A percentile compares a stretch with the other conserved stretches of the same genome.
Conservation (phyloP, 306 rosid species). For the Carpinus fangiana region DNA sequence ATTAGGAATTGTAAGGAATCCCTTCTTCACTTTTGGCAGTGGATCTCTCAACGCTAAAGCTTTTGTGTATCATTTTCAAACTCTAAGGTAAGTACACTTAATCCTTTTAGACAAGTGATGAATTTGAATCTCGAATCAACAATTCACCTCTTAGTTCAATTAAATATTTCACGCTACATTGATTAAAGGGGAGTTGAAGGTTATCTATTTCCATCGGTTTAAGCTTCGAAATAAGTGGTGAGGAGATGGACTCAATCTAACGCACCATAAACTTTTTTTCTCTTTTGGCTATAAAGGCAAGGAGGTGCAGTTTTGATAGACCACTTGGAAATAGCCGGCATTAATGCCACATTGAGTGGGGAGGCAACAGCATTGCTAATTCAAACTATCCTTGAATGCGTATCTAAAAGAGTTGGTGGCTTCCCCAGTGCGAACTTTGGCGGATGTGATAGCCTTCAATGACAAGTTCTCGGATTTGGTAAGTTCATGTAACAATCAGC, state of each 20-base stretch:
- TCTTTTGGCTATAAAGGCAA: slow-evolving; percentile 34
- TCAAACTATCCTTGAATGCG: slow-evolving; percentile 44
- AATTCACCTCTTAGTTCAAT: too few species aligned
- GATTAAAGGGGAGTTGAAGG: too few species aligned
- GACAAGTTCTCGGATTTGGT: slow-evolving; percentile 16
- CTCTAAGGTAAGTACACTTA: not conserved
- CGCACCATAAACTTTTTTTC: not conserved
- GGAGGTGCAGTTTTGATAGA: slow-evolving; percentile 63
- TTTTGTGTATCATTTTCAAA: not conserved
- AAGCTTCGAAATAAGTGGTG: too few species aligned
- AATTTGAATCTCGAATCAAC: too few species aligned
- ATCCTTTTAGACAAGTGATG: too few species aligned
- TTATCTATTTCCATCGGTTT: too few species aligned
- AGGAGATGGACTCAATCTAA: not conserved
- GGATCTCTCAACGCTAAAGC: not conserved
- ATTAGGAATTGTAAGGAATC: not conserved
- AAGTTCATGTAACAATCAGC: not conserved
- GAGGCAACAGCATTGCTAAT: slow-evolving; percentile 26
- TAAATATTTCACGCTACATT: too few species aligned
- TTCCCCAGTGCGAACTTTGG: slow-evolving; percentile 49
- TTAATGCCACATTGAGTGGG: slow-evolving; percentile 38
- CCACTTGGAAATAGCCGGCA: slow-evolving; percentile 50
- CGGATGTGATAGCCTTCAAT: slow-evolving; percentile 32
- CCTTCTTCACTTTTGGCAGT: not conserved
- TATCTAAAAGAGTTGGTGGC: slow-evolving; percentile 28